These are phyloP conservation scores for Lachnellula cervina DNA, from an alignment of 2,329 filamentous ascomycete species.

Conservation along the genomic window DNA sequence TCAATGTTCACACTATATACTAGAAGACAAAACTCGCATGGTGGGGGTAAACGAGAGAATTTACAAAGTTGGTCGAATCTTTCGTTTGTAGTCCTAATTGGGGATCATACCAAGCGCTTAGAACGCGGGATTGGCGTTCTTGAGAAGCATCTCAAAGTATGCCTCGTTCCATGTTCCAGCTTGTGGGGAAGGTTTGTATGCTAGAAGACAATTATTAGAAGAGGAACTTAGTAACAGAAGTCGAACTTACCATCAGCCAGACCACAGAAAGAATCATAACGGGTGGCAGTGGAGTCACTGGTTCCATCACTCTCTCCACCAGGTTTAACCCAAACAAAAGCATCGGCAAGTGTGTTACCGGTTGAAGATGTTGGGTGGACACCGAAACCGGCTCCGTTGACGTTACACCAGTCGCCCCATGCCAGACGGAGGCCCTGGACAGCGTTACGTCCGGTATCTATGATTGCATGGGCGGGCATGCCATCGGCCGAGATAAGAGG, in stretches of 20 bases:
- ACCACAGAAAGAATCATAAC: conserved; percentile 48
- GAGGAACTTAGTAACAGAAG: conserved; percentile 38
- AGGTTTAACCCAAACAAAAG: conserved; percentile 34
- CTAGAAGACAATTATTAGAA: conserved; percentile 10
- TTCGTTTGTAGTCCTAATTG: background rate
- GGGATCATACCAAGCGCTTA: background rate
- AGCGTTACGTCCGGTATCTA: conserved; percentile 47
- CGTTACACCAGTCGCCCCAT: conserved; percentile 45
- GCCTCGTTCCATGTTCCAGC: conserved; percentile 41
- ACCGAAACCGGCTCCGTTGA: conserved; percentile 31
- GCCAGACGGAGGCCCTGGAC: conserved; percentile 39
- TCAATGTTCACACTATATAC: background rate
- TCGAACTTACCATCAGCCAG: conserved; percentile 47
- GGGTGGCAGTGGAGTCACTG: conserved; percentile 31
- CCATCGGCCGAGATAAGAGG: conserved; percentile 29
- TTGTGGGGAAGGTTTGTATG: conserved; percentile 39
- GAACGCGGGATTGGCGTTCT: conserved; percentile 33
- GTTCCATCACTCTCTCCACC: conserved; percentile 30
- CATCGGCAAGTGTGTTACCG: conserved; percentile 26
- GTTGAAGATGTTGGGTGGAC: conserved; percentile 27
- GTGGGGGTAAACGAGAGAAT: background rate
- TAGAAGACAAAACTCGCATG: background rate
- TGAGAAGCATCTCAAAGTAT: conserved; percentile 41
- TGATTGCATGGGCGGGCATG: conserved; percentile 40
- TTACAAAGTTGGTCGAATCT: background rate